Percentiles rank a stretch among this genome's conserved stretches.
Evolutionary conservation across 257 asterid genomes (phyloP).

Genomic region (Gardenia jasminoides): DNA sequence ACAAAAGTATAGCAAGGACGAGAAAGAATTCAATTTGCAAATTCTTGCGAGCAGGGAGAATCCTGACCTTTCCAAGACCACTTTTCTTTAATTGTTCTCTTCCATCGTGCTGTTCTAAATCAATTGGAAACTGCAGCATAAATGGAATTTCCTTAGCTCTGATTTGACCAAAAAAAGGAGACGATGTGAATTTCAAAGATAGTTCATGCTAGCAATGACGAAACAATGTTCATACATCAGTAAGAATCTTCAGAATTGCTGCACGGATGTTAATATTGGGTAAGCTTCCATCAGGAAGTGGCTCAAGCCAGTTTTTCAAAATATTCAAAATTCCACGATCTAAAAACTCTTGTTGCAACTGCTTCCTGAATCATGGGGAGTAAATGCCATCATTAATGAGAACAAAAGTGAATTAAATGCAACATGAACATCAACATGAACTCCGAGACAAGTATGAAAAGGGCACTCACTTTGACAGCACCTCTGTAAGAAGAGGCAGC

Average conservation of each 20-base stretch:
- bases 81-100: conserved; percentile 85
- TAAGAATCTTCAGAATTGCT: conserved; percentile 73
- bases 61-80: conserved; percentile 86
- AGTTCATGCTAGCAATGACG: not conserved
- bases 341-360: conserved; percentile 89
- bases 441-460: conserved; percentile 14
- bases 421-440: conserved; percentile 10
- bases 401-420: not conserved
- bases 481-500: conserved; percentile 83
- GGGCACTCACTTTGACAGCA: conserved; percentile 72
- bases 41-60: conserved; percentile 10
- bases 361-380: conserved; percentile 58
- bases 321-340: conserved; percentile 91
- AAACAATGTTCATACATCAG: conserved; percentile 53
- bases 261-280: conserved; percentile 92
- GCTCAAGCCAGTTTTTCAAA: conserved; percentile 90
- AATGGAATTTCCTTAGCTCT: conserved; percentile 24
- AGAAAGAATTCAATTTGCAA: not conserved
- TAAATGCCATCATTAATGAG: not conserved
- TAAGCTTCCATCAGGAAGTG: conserved; percentile 95
- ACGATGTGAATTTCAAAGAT: not conserved
- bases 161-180: conserved; percentile 13
- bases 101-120: conserved; percentile 74
- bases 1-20: not conserved
- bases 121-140: conserved; percentile 81